A percentile compares a stretch with the other conserved stretches of the same genome.
Conservation (phyloP, 1,139 yeast species). For the Scheffersomyces stambukii region DNA sequence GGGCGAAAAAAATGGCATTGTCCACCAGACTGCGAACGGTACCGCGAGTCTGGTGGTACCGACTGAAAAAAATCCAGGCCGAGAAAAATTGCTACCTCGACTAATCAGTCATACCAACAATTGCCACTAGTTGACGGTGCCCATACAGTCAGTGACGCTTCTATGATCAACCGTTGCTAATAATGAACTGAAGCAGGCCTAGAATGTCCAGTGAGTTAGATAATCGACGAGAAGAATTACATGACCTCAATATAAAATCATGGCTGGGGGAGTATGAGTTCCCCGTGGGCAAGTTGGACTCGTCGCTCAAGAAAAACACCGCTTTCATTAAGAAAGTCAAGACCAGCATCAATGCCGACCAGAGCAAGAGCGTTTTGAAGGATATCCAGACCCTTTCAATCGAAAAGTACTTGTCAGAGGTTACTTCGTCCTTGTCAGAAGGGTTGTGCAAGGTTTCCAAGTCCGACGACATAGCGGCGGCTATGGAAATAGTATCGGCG, state of each 20-base stretch:
- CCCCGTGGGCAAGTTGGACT: slow-evolving; percentile 48
- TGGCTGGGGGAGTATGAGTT: slow-evolving; percentile 49
- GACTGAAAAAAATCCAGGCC: too few species aligned
- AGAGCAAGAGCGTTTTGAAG: slow-evolving; percentile 40
- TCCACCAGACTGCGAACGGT: too few species aligned
- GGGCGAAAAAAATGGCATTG: too few species aligned
- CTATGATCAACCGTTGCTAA: too few species aligned
- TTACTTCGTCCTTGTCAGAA: slow-evolving; percentile 60
- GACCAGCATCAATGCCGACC: slow-evolving; percentile 45
- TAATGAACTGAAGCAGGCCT: too few species aligned
- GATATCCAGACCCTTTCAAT: slow-evolving; percentile 64
- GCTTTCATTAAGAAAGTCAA: slow-evolving; percentile 73
- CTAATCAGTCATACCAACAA: too few species aligned
- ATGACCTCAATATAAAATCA: slow-evolving; percentile 41
- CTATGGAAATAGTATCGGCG: slow-evolving; percentile 64
- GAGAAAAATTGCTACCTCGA: too few species aligned
- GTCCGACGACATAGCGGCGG: slow-evolving; percentile 58
- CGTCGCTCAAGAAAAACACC: slow-evolving; percentile 80
- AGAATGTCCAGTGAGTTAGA: too few species aligned
- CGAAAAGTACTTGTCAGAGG: slow-evolving; percentile 74
- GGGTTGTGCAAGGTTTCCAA: slow-evolving; percentile 54
- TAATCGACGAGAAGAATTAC: slow-evolving; percentile 21
- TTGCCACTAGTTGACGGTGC: too few species aligned
- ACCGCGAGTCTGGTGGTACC: too few species aligned
- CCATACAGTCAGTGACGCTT: too few species aligned